Evolutionary conservation across 2,329 filamentous ascomycete genomes (phyloP), one percentile per base, ranked within the genome.

Genomic region (Gnomoniopsis sp.): DNA sequence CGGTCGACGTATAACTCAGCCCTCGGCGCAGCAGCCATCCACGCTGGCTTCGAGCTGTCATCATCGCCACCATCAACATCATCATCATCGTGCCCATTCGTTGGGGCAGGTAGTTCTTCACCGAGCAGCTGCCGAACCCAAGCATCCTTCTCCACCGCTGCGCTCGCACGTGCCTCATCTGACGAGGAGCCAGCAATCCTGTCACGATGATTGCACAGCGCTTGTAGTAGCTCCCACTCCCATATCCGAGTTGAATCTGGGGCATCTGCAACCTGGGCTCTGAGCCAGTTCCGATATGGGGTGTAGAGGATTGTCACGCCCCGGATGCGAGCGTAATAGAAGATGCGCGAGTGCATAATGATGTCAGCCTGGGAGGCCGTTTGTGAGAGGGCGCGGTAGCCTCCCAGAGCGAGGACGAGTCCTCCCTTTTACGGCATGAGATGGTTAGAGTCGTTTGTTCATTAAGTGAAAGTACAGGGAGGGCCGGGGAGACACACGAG

Each of bases 271-370:
- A 74, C 65, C 21, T 61, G 53, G 22, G 70, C 70, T 15, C 51
- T 41, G n/a, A 86, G 73, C 85, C 89, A 92, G 34, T 76, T 70
- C 68, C 87, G 87, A 75, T 93, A 95, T 53, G 75, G 74, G 55
- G 83, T 74, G 64, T 88, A 90, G 69, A 90, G 83, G 62, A 93
- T 81, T 19, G 79, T 69, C 47, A 79, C 74, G 59, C 75, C 76
- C 51, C 79, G 74, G 19, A 75, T 72, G 62, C 76, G 78, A 47
- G 77, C 72, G 69, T 86, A 88, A 74, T 89, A 91, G 74, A 88
- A 90, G 70, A 77, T 71, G 10, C 61, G 54, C 47, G 57, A 54
- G 52, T 62, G 61, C 61, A 62, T 57, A 38, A 62, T 54, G 49
- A 62, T 61, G 36, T 62, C 59, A 14, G 62, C 62, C 53, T 63